phyloP scores from a whole-genome alignment of 305 asterid species.

The Rubia balearica region DNA sequence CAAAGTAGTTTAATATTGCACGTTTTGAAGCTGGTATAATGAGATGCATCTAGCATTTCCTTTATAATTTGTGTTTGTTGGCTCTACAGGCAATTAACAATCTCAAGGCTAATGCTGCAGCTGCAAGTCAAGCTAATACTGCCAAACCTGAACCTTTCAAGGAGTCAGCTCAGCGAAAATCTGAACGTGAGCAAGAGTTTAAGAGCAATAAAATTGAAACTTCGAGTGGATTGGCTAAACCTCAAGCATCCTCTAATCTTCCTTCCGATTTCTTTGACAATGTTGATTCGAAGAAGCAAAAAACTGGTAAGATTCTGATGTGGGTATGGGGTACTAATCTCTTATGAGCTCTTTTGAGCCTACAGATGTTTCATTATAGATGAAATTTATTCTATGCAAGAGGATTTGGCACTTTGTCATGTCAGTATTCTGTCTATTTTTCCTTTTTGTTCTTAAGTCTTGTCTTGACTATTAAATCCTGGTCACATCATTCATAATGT shows the following conservation, averaged over 20 bases:
- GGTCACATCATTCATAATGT: not conserved
- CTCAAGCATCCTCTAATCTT: slow-evolving; percentile 43
- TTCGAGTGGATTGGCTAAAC: slow-evolving; percentile 34
- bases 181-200: slow-evolving; percentile 32
- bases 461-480: not conserved
- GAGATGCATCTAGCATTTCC: not conserved
- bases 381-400: not conserved
- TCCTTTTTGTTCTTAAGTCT: not conserved
- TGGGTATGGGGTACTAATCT: not conserved
- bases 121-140: slow-evolving; percentile 31
- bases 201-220: slow-evolving; percentile 33
- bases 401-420: not conserved
- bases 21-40: not conserved
- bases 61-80: slow-evolving; percentile 11
- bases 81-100: slow-evolving; percentile 58
- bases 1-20: not conserved
- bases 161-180: slow-evolving; percentile 40
- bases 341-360: not conserved
- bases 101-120: slow-evolving; percentile 73
- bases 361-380: not conserved
- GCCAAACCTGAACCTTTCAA: slow-evolving; percentile 37
- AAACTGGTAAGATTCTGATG: slow-evolving; percentile 44
- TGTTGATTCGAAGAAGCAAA: slow-evolving; percentile 57
- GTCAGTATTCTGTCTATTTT: not conserved
- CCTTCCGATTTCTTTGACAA: slow-evolving; percentile 76